Conservation (phyloP, 768 basidiomycete species). For the Lentinula edodes region DNA sequence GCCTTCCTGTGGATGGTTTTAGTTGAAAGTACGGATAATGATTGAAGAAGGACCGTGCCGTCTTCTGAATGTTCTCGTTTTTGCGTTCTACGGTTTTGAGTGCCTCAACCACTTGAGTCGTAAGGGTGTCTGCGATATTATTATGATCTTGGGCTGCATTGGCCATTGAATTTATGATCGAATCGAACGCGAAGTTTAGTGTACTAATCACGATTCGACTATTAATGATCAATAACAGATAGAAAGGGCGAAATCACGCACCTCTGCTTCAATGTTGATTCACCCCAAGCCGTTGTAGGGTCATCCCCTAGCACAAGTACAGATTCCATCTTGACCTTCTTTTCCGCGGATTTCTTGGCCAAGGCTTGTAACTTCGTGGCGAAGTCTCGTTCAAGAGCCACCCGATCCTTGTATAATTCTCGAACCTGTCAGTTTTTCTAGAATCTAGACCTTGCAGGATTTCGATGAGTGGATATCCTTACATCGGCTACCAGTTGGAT, state of each 20-base stretch:
- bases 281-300: conserved; percentile 59
- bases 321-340: conserved; percentile 54
- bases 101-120: conserved; percentile 55
- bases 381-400: conserved; percentile 72
- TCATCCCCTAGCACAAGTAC: conserved; percentile 59
- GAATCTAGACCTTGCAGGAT: not conserved
- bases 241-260: conserved; percentile 19
- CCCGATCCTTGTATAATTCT: conserved; percentile 65
- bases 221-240: not conserved
- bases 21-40: conserved; percentile 2
- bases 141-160: conserved; percentile 65
- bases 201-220: conserved; percentile 40
- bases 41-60: conserved; percentile 31
- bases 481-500: conserved; percentile 65
- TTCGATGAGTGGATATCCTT: conserved; percentile 17
- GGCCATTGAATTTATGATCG: conserved; percentile 56
- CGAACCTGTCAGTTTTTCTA: conserved; percentile 43
- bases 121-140: conserved; percentile 57
- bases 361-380: conserved; percentile 64
- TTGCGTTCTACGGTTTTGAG: conserved; percentile 54
- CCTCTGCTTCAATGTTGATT: conserved; percentile 51
- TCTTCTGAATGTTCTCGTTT: conserved; percentile 65
- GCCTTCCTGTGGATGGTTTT: conserved; percentile 42
- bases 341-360: conserved; percentile 63
- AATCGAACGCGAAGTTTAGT: conserved; percentile 62